These are phyloP conservation scores for Fusarium siculi DNA, from an alignment of 2,329 filamentous ascomycete genomes.

Conservation along the genomic window DNA sequence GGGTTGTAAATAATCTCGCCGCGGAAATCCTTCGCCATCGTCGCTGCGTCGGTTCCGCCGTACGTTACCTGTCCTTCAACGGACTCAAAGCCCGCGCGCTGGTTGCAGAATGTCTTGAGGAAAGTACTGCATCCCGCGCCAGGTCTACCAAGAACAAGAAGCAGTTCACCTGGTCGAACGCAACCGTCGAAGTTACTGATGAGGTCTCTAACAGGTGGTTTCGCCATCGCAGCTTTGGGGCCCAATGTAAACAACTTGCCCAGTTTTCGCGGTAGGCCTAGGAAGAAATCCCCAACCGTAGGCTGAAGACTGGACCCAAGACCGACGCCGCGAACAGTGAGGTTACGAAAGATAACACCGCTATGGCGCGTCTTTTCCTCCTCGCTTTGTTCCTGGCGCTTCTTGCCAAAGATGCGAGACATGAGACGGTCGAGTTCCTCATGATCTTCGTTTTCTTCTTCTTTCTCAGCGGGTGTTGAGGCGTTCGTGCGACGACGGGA, in stretches of 20 bases:
- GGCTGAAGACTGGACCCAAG: slow-evolving; percentile 67
- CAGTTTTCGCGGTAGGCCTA: slow-evolving; percentile 60
- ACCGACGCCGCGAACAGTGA: slow-evolving; percentile 77
- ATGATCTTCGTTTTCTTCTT: slow-evolving; percentile 48
- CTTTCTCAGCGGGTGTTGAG: slow-evolving; percentile 49
- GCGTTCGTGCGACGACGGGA: slow-evolving; percentile 60
- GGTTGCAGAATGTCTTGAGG: slow-evolving; percentile 77
- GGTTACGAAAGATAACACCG: slow-evolving; percentile 75
- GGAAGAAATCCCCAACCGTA: slow-evolving; percentile 71
- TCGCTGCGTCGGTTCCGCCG: slow-evolving; percentile 58
- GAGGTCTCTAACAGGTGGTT: slow-evolving; percentile 71
- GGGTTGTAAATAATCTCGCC: slow-evolving; percentile 75
- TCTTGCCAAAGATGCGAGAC: slow-evolving; percentile 76
- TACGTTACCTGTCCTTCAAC: slow-evolving; percentile 75
- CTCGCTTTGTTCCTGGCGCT: slow-evolving; percentile 72
- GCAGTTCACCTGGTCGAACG: slow-evolving; percentile 76
- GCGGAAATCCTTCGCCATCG: slow-evolving; percentile 64
- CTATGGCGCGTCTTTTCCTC: slow-evolving; percentile 76
- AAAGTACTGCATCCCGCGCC: slow-evolving; percentile 77
- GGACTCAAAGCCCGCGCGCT: slow-evolving; percentile 70
- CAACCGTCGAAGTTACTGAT: slow-evolving; percentile 73
- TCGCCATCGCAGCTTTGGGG: slow-evolving; percentile 62
- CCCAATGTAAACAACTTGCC: slow-evolving; percentile 61
- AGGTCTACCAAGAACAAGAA: slow-evolving; percentile 74
- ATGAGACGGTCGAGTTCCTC: slow-evolving; percentile 70